Percentiles rank a stretch among this genome's conserved stretches.
These are phyloP conservation scores for Pythium guiyangense DNA, from an alignment of 352 stramenopile species.

Conservation along the genomic window DNA sequence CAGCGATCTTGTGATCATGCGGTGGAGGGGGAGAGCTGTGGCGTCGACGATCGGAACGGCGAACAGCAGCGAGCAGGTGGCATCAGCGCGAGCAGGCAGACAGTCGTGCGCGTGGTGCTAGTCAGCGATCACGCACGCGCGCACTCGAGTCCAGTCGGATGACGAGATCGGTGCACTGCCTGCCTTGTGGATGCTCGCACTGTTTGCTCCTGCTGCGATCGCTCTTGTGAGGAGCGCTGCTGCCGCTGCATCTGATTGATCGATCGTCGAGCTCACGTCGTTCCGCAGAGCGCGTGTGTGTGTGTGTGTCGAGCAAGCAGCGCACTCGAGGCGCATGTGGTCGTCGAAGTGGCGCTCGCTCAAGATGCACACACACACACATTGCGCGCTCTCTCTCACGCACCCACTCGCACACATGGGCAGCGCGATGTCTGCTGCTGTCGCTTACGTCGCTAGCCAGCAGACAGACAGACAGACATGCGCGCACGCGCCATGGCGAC, in stretches of 20 bases:
- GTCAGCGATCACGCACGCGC: no score
- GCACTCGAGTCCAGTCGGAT: no score
- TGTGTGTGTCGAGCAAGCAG: background rate
- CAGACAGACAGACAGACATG: constrained; percentile 1
- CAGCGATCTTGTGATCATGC: background rate
- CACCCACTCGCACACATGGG: background rate
- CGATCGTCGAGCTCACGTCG: background rate
- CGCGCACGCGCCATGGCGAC: background rate
- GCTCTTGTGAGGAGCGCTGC: background rate
- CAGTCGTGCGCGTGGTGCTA: no score
- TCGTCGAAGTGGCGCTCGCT: background rate
- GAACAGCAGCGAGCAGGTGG: background rate
- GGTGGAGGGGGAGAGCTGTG: constrained; percentile 7
- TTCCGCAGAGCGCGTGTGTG: background rate
- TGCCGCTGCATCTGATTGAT: background rate
- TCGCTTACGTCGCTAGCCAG: background rate
- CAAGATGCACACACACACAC: no score
- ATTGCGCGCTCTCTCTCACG: constrained; percentile 6
- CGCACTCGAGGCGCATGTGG: background rate
- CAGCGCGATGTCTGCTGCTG: background rate
- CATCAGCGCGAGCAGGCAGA: no score
- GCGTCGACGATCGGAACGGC: background rate
- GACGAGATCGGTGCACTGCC: no score
- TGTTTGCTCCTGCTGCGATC: no score
- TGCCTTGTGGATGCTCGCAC: no score